phyloP scores from a whole-genome alignment of 257 asterid species.

The Nicotiana otophora region DNA sequence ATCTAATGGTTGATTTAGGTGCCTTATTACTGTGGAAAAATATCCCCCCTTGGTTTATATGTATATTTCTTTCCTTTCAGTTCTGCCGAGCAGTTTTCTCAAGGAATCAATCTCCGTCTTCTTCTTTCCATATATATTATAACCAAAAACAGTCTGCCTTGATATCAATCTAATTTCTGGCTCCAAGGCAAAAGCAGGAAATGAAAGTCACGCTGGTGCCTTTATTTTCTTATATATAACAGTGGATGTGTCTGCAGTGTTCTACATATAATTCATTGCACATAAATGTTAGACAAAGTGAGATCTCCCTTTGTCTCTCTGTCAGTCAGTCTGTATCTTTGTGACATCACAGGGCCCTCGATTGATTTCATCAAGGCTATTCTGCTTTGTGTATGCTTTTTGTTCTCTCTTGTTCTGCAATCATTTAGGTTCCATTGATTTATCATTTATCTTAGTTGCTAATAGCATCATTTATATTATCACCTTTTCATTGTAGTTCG shows the following conservation, averaged over 20 bases:
- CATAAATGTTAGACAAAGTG: background rate
- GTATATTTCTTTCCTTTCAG: background rate
- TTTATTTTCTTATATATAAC: slow-evolving; percentile 5
- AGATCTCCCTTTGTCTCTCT: background rate
- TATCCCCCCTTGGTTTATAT: background rate
- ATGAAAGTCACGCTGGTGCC: background rate
- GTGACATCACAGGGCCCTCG: background rate
- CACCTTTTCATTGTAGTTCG: background rate
- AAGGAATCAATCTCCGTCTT: background rate
- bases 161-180: background rate
- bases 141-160: background rate
- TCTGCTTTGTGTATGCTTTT: background rate
- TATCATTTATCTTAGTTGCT: background rate
- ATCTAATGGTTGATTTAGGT: background rate
- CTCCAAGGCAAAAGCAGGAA: background rate
- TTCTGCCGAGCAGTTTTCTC: background rate
- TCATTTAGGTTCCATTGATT: background rate
- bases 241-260: background rate
- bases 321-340: background rate
- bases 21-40: background rate
- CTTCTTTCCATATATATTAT: background rate
- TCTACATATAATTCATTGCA: background rate
- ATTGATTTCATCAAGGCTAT: background rate
- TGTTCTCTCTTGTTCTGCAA: background rate
- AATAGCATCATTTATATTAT: background rate